phyloP scores from a whole-genome alignment of 305 asterid genomes.

The Salvia sclarea region DNA sequence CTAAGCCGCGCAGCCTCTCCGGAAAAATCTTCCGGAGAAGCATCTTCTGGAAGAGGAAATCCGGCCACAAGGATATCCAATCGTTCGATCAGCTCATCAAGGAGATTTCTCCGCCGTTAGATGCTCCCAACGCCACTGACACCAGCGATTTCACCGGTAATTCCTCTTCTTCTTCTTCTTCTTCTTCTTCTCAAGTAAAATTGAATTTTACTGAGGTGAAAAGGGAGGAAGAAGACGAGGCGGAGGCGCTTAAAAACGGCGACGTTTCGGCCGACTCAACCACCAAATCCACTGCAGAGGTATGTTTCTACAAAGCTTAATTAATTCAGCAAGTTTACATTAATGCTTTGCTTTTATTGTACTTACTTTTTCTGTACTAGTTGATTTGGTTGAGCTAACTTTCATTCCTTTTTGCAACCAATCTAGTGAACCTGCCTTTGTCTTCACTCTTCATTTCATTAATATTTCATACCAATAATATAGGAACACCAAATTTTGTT shows the following conservation, averaged over 20 bases:
- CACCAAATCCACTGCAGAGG: conserved; percentile 47
- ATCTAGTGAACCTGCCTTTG: neutral
- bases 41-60: conserved; percentile 51
- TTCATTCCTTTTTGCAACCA: neutral
- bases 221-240: conserved; percentile 31
- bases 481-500: neutral
- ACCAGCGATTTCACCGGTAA: conserved; percentile 18
- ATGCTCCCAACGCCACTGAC: neutral
- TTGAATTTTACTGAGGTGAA: conserved; percentile 11
- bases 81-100: conserved; percentile 35
- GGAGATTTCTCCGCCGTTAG: conserved; percentile 32
- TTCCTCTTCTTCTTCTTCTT: conserved; percentile 22
- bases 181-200: conserved; percentile 29
- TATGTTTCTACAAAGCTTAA: conserved; percentile 7
- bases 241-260: conserved; percentile 19
- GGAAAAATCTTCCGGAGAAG: conserved; percentile 45
- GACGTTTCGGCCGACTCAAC: conserved; percentile 41
- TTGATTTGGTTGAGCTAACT: conserved; percentile 21
- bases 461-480: neutral
- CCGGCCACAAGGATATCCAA: conserved; percentile 43
- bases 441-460: conserved; percentile 12
- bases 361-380: neutral
- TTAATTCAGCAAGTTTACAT: neutral
- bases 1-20: conserved; percentile 42
- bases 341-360: neutral